Evolutionary conservation across 129 eudicot species (phyloP), one percentile per base, ranked within the genome.

Genomic region (Artemisia argyi): DNA sequence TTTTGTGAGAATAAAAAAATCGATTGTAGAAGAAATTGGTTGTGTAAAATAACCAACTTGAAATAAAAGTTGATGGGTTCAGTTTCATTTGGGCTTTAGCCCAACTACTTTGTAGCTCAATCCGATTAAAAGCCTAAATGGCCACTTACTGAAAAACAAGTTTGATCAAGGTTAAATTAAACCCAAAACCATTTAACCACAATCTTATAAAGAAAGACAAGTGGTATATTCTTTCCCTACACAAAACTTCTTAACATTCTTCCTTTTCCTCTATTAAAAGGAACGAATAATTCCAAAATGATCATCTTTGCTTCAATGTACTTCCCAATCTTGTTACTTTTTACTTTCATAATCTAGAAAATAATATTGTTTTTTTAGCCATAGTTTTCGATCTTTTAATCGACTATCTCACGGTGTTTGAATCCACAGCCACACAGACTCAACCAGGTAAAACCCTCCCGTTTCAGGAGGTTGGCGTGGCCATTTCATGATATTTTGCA

Each of bases 221-320:
- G 9, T 12, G 53, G 9, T 13, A 15, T 30, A 26, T 73, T 22
- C 30, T 56, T 66, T 2, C 13, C 46, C 20, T 44, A 47, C 32
- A 57, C 73, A 75, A 20, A 65, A 47, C 59, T 76, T 48, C 69
- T 15, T 42, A 46, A 71, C 46, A 71, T 55, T 62, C 72, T 78
- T 78, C 61, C 72, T 46, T 78, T 71, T 54, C 82, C 66, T 48
- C 14, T 18, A n/a, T 54, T 44, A 78, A 55, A 72, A 78, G 82
- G 61, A 78, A 78, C 55, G 77, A 56, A 78, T 71, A 28, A 70
- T 71, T 78, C 62, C 62, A 78, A 61, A 13, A 51, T 24, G 16
- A 53, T 69, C 66, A 26, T 19, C 52, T 6, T 71, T 54, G 67
- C 82, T 71, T 71, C 77, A 55, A 16, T 47, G 44, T 77, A 26